Base-by-base conservation (phyloP, 768 basidiomycete genomes). In the Suillus spraguei region DNA sequence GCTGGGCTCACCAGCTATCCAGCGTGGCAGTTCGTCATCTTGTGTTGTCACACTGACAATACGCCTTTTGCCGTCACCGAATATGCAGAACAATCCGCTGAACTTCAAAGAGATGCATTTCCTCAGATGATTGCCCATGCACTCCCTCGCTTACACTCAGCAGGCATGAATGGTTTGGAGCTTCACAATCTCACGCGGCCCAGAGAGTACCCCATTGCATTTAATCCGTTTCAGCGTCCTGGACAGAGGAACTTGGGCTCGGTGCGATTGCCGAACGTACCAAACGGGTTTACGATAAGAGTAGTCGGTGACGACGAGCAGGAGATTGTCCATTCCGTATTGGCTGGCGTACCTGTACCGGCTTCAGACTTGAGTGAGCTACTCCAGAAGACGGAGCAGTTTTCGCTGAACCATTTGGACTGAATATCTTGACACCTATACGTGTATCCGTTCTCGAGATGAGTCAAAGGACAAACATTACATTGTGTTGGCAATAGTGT, bases 1-100 rank as follows among this genome's bases (percentile, higher is more conserved):
- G 80, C 81, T 2, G 81, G 79, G 33, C 66, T 81, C 28, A 70
- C 72, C 38, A 67, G 74, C 38, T 80, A 80, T 64, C 63, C 60
- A 4, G 67, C 73, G 16, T 83, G 82, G 82, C 60, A 67, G 3
- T 67, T 70, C 36, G 79, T 77, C 52, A 70, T 81, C 61, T 46
- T 72, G 42, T 77, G 72, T 42, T 75, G 71, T 62, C 66, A 65
- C 20, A 38, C 71, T 32, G 74, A 77, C 44, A 60, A 65, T 10
- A 62, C 64, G 54, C 76, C 76, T 14, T 78, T 77, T n/a, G 77
- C 70, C 7, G 72, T 69, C 60, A 78, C 76, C 8, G 76, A 78
- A 52, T 78, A 77, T 9, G 75, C 77, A n/a, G 76, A 77, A 11
- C 76, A 76, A 59, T 76, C 76, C 10, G 72, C 75, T 0, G 74